Evolutionary conservation across 768 basidiomycete genomes (phyloP).

Genomic region (Lyophyllum decastes): DNA sequence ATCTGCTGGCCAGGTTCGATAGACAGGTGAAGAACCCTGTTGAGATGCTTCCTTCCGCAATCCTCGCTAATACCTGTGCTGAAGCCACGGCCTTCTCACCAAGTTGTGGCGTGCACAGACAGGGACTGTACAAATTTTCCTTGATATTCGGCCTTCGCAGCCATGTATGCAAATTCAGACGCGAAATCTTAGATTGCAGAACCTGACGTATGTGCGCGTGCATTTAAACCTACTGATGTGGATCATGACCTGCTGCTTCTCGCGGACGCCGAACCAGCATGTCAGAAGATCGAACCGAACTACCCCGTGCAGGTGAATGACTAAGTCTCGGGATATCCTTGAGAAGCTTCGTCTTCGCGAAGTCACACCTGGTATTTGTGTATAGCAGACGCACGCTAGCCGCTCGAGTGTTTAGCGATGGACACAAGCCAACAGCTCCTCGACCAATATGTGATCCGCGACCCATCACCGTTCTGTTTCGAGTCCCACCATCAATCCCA

Average conservation of each 20-base stretch:
- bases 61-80: not conserved
- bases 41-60: conserved; percentile 2
- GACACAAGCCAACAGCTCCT: not conserved
- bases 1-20: not conserved
- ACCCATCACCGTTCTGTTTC: conserved; percentile 7
- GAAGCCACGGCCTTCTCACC: not conserved
- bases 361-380: not conserved
- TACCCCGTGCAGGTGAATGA: not conserved
- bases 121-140: conserved; percentile 8
- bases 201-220: conserved; percentile 3
- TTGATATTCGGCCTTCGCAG: conserved; percentile 4
- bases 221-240: not conserved
- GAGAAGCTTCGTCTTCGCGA: not conserved
- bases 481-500: conserved; percentile 6
- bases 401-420: not conserved
- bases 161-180: not conserved
- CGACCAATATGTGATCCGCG: conserved; percentile 11
- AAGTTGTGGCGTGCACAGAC: not conserved
- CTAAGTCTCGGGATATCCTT: not conserved
- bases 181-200: conserved; percentile 2
- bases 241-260: not conserved
- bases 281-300: conserved; percentile 11
- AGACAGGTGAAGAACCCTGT: not conserved
- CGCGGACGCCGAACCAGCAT: not conserved
- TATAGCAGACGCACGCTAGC: not conserved